These are phyloP conservation scores for Wickerhamomyces pijperi DNA, from an alignment of 805 yeast species.

Conservation along the genomic window DNA sequence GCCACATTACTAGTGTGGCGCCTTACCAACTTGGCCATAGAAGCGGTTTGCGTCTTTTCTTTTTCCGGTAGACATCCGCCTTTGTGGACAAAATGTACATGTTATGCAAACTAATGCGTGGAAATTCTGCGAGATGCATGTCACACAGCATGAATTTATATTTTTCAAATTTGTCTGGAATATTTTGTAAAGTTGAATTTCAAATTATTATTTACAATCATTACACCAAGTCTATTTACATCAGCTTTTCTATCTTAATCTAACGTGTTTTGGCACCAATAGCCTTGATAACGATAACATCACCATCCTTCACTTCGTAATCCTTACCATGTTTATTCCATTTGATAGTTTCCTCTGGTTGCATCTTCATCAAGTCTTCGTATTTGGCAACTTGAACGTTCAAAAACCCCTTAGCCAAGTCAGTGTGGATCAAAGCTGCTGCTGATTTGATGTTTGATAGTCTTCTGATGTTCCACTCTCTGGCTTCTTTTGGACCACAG, in stretches of 20 bases:
- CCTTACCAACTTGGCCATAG: constrained; percentile 63
- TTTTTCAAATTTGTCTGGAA: no score
- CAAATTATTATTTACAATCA: no score
- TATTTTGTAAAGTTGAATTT: no score
- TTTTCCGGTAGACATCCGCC: no score
- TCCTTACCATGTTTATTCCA: constrained; percentile 56
- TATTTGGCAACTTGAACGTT: constrained; percentile 66
- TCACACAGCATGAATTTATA: no score
- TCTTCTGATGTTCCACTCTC: constrained; percentile 80
- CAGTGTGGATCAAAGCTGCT: constrained; percentile 85
- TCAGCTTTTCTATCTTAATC: not conserved
- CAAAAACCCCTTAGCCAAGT: constrained; percentile 70
- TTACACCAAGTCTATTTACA: no score
- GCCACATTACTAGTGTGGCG: constrained; percentile 78
- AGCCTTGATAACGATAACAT: constrained; percentile 63
- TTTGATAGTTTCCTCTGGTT: constrained; percentile 20
- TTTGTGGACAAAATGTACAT: no score
- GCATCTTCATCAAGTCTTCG: constrained; percentile 34
- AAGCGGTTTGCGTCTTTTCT: constrained; percentile 18
- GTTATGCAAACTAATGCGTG: no score
- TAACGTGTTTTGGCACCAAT: constrained; percentile 45
- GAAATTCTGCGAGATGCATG: no score
- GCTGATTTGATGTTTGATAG: constrained; percentile 80
- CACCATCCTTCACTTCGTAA: constrained; percentile 77
- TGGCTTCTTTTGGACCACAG: constrained; percentile 73